These are phyloP conservation scores for Penicillium digitatum DNA, from an alignment of 2,329 filamentous ascomycete species.

Conservation along the genomic window DNA sequence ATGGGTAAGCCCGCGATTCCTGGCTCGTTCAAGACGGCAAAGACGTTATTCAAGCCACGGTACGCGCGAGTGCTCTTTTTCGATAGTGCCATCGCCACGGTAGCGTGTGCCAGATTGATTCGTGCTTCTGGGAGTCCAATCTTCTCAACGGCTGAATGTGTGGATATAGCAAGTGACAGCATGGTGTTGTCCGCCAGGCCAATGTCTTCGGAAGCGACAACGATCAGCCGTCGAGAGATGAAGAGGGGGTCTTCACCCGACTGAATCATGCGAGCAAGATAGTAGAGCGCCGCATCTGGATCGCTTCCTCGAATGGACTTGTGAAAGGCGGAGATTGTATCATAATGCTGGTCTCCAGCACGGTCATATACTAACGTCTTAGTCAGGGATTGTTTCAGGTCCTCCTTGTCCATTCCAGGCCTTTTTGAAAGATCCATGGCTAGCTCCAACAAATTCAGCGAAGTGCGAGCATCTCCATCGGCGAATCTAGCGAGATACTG, in stretches of 20 bases:
- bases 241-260: conserved; percentile 92
- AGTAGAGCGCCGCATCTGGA: conserved; percentile 85
- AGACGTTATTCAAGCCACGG: conserved; percentile 73
- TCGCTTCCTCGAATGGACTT: conserved; percentile 88
- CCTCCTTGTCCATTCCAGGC: conserved; percentile 64
- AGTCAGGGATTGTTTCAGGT: conserved; percentile 77
- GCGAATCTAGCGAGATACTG: conserved; percentile 78
- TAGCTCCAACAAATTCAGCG: conserved; percentile 85
- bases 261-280: conserved; percentile 91
- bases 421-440: conserved; percentile 71
- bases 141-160: conserved; percentile 84
- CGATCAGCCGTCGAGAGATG: conserved; percentile 86
- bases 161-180: conserved; percentile 75
- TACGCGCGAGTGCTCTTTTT: conserved; percentile 88
- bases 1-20: conserved; percentile 78
- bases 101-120: conserved; percentile 84
- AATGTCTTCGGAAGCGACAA: conserved; percentile 91
- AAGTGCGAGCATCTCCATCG: conserved; percentile 89
- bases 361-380: conserved; percentile 94
- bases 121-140: conserved; percentile 93
- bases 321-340: conserved; percentile 95
- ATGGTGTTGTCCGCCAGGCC: conserved; percentile 83
- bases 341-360: conserved; percentile 93
- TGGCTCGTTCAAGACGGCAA: conserved; percentile 73
- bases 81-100: conserved; percentile 73